Evolutionary conservation across 768 basidiomycete species (phyloP), one percentile per base, ranked within the genome.

Genomic region (Boletales sp.): DNA sequence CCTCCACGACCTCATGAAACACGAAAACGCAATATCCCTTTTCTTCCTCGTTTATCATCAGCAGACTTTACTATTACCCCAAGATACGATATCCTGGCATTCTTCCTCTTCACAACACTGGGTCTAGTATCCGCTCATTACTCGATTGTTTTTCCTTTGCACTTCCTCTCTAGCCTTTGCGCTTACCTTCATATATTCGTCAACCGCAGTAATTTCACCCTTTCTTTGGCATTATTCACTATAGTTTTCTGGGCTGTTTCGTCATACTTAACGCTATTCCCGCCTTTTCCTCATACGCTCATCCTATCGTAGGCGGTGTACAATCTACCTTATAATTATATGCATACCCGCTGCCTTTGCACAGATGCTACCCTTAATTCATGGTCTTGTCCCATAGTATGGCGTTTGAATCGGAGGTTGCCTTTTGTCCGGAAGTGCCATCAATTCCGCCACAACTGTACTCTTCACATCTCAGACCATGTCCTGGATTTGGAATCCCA

Each of bases 401-500:
- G 54, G 46, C 42, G 46, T 59, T 18, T 18, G n/a, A 9, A 21
- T 43, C 50, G 17, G 53, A 59, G 44, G 30, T 41, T 56, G 54
- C 46, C 45, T 51, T 53, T 49, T 49, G 48, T 52, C 35, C 8
- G 6, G 25, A 8, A 41, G 25, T 28, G 25, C 7, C 4, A 28
- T 28, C 25, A 28, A 28, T 28, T 28, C 6, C 25, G 3, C 25
- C 25, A 28, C 5, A 28, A 36, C 19, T 21, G 14, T 8, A 10
- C 11, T 8, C 17, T 44, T 14, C 14, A 34, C n/a, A 10, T 33
- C 13, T 19, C 13, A 34, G 13, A 15, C 34, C 34, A 87, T 87
- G 86, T 86, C 84, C 36, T 86, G 84, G 86, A 60, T 86, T n/a
- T 65, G 70, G 59, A 78, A 80, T 63, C 69, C 71, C 33, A 66